Conservation (phyloP, 225 moss, liverwort and hornwort species). For the Ulota crispa region DNA sequence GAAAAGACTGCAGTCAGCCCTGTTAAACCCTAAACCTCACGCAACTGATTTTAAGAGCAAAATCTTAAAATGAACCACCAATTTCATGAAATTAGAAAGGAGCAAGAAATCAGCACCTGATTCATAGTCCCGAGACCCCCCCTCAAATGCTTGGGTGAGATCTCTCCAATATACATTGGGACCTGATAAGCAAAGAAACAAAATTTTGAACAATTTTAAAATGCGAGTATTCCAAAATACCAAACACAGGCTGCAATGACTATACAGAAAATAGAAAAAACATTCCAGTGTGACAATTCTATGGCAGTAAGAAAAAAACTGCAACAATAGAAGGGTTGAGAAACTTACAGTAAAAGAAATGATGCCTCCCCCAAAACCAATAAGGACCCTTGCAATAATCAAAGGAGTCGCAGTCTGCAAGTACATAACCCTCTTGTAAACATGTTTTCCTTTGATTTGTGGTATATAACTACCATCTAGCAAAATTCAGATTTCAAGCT, state of each 20-base stretch:
- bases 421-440: background rate
- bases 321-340: background rate
- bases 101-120: slow-evolving; percentile 56
- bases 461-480: background rate
- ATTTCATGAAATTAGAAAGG: background rate
- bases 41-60: background rate
- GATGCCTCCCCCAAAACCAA: slow-evolving; percentile 75
- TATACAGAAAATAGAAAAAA: background rate
- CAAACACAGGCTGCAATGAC: background rate
- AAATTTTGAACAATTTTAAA: background rate
- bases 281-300: background rate
- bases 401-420: slow-evolving; percentile 64
- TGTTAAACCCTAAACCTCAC: background rate
- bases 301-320: background rate
- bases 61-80: background rate
- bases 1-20: slow-evolving; percentile 16
- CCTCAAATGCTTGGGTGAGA: slow-evolving; percentile 74
- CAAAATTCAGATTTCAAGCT: background rate
- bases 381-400: slow-evolving; percentile 61
- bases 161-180: slow-evolving; percentile 72
- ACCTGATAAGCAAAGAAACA: slow-evolving; percentile 44
- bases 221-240: background rate
- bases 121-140: slow-evolving; percentile 84
- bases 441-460: background rate
- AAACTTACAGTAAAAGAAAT: slow-evolving; percentile 70